Percentiles rank a stretch among this genome's conserved stretches.
phyloP scores from a whole-genome alignment of 2,329 filamentous ascomycete species.

The Eutypella sp. region DNA sequence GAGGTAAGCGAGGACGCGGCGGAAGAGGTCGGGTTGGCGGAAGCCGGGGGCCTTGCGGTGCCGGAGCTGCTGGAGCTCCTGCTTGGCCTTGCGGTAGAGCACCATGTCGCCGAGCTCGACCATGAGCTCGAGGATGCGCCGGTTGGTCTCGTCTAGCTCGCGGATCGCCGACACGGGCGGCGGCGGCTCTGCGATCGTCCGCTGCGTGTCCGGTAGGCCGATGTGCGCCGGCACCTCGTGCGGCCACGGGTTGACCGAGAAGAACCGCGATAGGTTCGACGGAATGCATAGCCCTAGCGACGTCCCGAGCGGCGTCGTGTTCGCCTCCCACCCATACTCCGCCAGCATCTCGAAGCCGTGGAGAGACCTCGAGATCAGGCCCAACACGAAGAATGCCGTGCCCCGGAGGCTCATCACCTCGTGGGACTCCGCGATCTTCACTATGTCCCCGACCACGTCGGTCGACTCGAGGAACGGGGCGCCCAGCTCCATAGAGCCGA shows the following conservation, averaged over 20 bases:
- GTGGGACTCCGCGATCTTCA: constrained; percentile 81
- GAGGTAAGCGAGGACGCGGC: constrained; percentile 76
- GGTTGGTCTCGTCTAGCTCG: constrained; percentile 55
- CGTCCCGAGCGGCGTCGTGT: constrained; percentile 74
- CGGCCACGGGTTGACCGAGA: constrained; percentile 63
- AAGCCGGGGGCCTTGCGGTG: constrained; percentile 73
- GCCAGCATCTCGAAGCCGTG: constrained; percentile 89
- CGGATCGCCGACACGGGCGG: constrained; percentile 42
- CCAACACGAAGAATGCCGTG: constrained; percentile 93
- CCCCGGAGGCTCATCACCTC: constrained; percentile 90
- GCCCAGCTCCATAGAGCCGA: constrained; percentile 95
- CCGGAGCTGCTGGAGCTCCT: constrained; percentile 72
- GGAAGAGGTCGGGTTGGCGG: constrained; percentile 71
- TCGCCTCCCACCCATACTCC: constrained; percentile 89
- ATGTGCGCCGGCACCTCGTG: constrained; percentile 45
- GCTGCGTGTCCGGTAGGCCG: constrained; percentile 45
- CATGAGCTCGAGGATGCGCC: constrained; percentile 78
- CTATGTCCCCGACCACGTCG: constrained; percentile 81
- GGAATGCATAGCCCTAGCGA: constrained; percentile 88
- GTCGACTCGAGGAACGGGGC: constrained; percentile 88
- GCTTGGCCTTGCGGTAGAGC: constrained; percentile 79
- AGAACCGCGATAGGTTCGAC: constrained; percentile 68
- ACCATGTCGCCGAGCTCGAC: constrained; percentile 91
- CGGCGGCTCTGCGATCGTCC: constrained; percentile 44
- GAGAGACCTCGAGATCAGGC: constrained; percentile 83